Conservation (phyloP, 139 green algal genomes). For the Eudorina sp. region DNA sequence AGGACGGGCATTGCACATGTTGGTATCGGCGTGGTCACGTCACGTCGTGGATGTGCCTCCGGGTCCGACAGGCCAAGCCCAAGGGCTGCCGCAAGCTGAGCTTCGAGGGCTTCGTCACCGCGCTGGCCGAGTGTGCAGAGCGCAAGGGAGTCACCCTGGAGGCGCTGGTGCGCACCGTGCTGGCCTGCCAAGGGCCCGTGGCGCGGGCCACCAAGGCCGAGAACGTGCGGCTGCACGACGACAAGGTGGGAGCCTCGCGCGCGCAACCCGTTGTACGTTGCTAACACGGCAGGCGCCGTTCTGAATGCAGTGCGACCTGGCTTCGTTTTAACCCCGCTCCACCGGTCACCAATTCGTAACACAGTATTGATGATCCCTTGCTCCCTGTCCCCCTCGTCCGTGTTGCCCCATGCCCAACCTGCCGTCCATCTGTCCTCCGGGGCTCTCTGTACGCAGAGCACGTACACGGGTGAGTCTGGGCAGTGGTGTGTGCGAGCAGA, state of each 20-base stretch:
- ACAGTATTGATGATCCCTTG: neutral
- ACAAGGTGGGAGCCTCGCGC: conserved; percentile 64
- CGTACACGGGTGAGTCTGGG: neutral
- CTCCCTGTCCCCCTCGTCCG: neutral
- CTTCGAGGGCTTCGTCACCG: conserved; percentile 72
- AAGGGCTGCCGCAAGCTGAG: conserved; percentile 64
- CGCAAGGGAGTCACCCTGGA: conserved; percentile 34
- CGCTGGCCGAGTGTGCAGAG: conserved; percentile 65
- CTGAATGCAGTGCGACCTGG: too few relatives aligned
- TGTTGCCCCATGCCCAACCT: neutral
- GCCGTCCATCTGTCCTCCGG: too few relatives aligned
- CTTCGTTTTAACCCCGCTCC: too few relatives aligned
- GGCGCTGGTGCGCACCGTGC: conserved; percentile 43
- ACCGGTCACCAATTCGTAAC: too few relatives aligned
- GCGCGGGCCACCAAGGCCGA: conserved; percentile 55
- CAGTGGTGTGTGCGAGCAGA: too few relatives aligned
- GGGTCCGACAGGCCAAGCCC: conserved; percentile 60
- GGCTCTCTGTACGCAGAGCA: conserved; percentile 6
- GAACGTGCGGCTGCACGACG: conserved; percentile 67
- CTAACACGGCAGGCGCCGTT: too few relatives aligned
- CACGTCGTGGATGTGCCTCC: too few relatives aligned
- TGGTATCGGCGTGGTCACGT: too few relatives aligned
- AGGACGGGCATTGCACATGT: too few relatives aligned
- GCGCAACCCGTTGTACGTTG: too few relatives aligned
- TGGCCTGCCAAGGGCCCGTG: conserved; percentile 50